Evolutionary conservation across 352 stramenopile species (phyloP).

Genomic region (Pythium phragmitis): DNA sequence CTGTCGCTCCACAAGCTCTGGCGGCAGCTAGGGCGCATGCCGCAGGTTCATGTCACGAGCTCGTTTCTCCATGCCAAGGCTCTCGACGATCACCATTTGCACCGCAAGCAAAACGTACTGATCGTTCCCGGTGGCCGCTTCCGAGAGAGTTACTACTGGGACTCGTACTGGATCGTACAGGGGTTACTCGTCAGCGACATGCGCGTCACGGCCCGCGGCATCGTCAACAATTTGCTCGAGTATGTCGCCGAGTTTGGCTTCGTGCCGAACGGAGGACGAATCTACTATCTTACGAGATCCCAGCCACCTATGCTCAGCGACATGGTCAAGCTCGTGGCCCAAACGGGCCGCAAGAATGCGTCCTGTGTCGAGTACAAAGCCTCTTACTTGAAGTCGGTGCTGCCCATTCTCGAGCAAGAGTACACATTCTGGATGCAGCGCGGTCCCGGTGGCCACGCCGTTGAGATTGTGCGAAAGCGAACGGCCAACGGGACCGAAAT

Average conservation of each 20-base stretch:
- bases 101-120: slow-evolving; percentile 56
- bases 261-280: slow-evolving; percentile 87
- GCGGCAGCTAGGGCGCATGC: slow-evolving; percentile 63
- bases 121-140: slow-evolving; percentile 91
- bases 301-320: slow-evolving; percentile 90
- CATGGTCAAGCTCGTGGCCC: slow-evolving; percentile 72
- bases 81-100: slow-evolving; percentile 34
- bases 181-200: slow-evolving; percentile 85
- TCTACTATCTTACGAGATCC: slow-evolving; percentile 91
- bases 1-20: slow-evolving; percentile 73
- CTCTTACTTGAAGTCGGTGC: slow-evolving; percentile 44
- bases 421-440: slow-evolving; percentile 86
- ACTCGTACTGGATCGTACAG: slow-evolving; percentile 92
- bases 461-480: slow-evolving; percentile 37
- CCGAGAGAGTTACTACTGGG: slow-evolving; percentile 93
- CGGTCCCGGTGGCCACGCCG: slow-evolving; percentile 54
- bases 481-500: neutral
- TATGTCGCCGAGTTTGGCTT: slow-evolving; percentile 86
- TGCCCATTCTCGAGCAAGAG: slow-evolving; percentile 76
- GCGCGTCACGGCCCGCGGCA: slow-evolving; percentile 63
- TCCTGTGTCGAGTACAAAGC: slow-evolving; percentile 44
- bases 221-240: slow-evolving; percentile 88
- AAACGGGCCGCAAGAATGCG: slow-evolving; percentile 27
- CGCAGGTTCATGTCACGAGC: slow-evolving; percentile 44
- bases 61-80: slow-evolving; percentile 57